Percentiles rank a stretch among this genome's conserved stretches.
Evolutionary conservation across 2,329 filamentous ascomycete species (phyloP).

Genomic region (Paecilomyces niveus): DNA sequence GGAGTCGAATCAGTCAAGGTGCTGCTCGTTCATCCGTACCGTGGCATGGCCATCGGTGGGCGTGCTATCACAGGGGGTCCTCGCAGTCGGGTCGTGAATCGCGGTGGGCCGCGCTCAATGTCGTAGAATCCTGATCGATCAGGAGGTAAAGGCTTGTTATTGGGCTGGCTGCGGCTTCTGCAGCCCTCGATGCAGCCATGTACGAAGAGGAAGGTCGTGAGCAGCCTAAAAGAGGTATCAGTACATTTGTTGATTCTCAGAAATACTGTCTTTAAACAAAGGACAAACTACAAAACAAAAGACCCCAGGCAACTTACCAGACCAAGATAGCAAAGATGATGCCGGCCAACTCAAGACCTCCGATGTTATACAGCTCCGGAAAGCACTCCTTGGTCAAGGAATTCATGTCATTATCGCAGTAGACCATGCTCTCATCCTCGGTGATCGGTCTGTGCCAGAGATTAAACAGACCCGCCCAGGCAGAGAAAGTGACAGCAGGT

Average conservation of each 20-base stretch:
- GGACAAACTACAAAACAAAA: neutral
- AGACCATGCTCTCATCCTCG: slow-evolving; percentile 2
- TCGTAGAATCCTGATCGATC: neutral
- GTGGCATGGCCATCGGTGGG: slow-evolving; percentile 3
- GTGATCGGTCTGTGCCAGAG: slow-evolving; percentile 16
- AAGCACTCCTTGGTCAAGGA: slow-evolving; percentile 20
- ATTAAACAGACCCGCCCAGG: slow-evolving; percentile 20
- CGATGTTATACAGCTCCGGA: slow-evolving; percentile 21
- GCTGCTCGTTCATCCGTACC: neutral
- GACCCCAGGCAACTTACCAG: slow-evolving; percentile 12
- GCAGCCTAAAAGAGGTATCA: neutral
- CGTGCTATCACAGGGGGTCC: neutral
- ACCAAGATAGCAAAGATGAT: slow-evolving; percentile 18
- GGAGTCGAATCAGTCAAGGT: neutral
- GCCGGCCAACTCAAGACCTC: slow-evolving; percentile 21
- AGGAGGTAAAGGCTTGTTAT: neutral
- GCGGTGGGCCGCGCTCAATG: neutral
- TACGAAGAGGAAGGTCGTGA: slow-evolving; percentile 3
- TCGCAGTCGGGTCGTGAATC: neutral
- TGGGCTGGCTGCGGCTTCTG: neutral
- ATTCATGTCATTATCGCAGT: slow-evolving; percentile 17
- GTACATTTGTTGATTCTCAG: neutral
- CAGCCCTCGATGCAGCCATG: slow-evolving; percentile 1
- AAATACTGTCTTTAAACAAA: neutral
- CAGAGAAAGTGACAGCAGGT: slow-evolving; percentile 18